A percentile compares a stretch with the other conserved stretches of the same genome.
phyloP scores from a whole-genome alignment of 768 basidiomycete species.

The Boletellus emodensis region DNA sequence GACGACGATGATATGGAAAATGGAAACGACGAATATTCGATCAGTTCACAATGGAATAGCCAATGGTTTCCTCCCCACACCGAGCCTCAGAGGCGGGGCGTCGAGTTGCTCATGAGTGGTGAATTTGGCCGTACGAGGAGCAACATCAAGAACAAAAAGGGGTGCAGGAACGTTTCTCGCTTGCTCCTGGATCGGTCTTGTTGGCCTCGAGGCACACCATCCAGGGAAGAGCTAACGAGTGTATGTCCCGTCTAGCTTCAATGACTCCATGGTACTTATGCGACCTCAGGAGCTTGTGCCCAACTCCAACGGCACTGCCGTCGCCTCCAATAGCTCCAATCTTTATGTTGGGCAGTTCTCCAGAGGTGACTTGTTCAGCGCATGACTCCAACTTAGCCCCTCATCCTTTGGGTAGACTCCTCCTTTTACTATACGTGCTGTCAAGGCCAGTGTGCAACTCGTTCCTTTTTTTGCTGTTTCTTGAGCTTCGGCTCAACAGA shows the following conservation, averaged over 20 bases:
- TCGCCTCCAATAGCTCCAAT: slow-evolving; percentile 67
- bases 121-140: slow-evolving; percentile 70
- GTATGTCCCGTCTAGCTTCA: slow-evolving; percentile 37
- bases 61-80: slow-evolving; percentile 40
- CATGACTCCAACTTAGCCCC: not conserved
- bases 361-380: slow-evolving; percentile 40
- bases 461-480: not conserved
- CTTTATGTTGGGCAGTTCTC: slow-evolving; percentile 87
- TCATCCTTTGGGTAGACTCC: slow-evolving; percentile 50
- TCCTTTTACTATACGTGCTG: slow-evolving; percentile 93
- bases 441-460: slow-evolving; percentile 49
- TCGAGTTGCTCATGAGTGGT: slow-evolving; percentile 65
- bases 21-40: slow-evolving; percentile 28
- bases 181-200: slow-evolving; percentile 42
- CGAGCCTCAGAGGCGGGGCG: slow-evolving; percentile 61
- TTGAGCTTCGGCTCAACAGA: slow-evolving; percentile 41
- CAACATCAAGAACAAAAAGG: slow-evolving; percentile 43
- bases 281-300: slow-evolving; percentile 61
- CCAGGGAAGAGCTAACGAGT: slow-evolving; percentile 51
- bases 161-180: slow-evolving; percentile 47
- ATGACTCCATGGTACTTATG: not conserved
- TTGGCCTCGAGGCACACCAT: slow-evolving; percentile 29
- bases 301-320: slow-evolving; percentile 75
- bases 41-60: slow-evolving; percentile 24
- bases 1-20: slow-evolving; percentile 40